Base-by-base conservation (phyloP, 805 yeast genomes). In the Saccharomycopsis schoenii region DNA sequence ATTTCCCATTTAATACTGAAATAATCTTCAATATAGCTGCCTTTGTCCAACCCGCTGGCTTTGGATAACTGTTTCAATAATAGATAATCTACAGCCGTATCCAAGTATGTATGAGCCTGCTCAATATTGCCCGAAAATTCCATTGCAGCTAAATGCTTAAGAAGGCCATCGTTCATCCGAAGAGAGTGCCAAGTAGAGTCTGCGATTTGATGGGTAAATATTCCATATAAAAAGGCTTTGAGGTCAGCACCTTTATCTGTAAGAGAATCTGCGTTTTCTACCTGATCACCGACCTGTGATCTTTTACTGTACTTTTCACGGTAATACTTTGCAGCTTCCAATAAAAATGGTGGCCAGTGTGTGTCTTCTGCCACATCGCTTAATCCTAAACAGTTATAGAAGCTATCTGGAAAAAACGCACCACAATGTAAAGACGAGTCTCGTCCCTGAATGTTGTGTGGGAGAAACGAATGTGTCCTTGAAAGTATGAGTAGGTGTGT, bases 121-220 rank as follows among this genome's bases (percentile, higher is more conserved):
- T 73, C 70, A 15, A 68, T 66, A 62, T 79, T 77, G 0, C 83
- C 85, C 60, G 71, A 75, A 67, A 84, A 86, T 62, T 86, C 90
- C 39, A 77, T 69, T 25, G 73, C 74, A 0, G 83, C 74, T 61
- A 85, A 65, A 66, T 77, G 77, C 43, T 74, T 69, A 42, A 86
- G 69, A n/a, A 86, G 66, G 0, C 91, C 90, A 61, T 68, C 66
- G 14, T 75, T 69, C 39, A 82, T 69, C 2, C 81, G 74, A 5
- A 83, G 68, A 0, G 88, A 83, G 68, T 85, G 91, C 90, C 90
- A 85, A 29, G 84, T 75, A 0, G 83, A 78, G 65, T 86, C 90
- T 2, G 84, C 76, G 0, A 84, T 74, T 64, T 85, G 89, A 68
- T 85, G 90, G 1, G 83, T 72, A 60, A 83, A 76, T 0, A 84